phyloP scores from a whole-genome alignment of 495 filamentous ascomycete species.

The Penicillium psychrofluorescens region DNA sequence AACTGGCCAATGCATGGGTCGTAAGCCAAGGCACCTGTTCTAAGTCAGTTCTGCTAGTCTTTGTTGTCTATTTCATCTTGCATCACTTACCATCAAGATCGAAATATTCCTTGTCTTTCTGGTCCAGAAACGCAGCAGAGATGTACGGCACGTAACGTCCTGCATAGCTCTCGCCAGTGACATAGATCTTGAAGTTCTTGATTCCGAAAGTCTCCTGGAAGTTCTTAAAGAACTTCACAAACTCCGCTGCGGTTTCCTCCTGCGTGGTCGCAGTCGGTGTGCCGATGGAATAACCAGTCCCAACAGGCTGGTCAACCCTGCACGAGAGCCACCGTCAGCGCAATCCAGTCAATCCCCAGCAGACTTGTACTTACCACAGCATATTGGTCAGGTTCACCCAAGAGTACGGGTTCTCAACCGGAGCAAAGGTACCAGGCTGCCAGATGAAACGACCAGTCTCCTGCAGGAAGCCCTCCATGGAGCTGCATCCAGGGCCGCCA shows the following conservation, averaged over 20 bases:
- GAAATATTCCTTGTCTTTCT: constrained; percentile 41
- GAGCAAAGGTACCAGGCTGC: constrained; percentile 51
- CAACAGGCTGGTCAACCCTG: constrained; percentile 51
- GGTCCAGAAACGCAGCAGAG: constrained; percentile 43
- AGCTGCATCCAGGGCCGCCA: constrained; percentile 62
- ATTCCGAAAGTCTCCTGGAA: constrained; percentile 54
- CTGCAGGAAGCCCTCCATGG: constrained; percentile 58
- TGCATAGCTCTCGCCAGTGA: constrained; percentile 56
- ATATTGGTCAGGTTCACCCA: constrained; percentile 64
- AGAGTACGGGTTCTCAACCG: constrained; percentile 53
- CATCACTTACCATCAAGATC: constrained; percentile 31
- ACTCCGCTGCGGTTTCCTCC: constrained; percentile 51
- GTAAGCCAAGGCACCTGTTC: constrained; percentile 30
- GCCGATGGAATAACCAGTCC: constrained; percentile 50
- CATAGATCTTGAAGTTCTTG: constrained; percentile 53
- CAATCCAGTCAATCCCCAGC: neutral
- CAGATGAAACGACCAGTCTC: constrained; percentile 61
- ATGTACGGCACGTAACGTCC: constrained; percentile 51
- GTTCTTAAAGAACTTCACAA: constrained; percentile 59
- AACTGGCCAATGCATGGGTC: constrained; percentile 37
- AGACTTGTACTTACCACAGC: constrained; percentile 37
- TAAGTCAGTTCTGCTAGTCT: neutral
- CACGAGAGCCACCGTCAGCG: neutral
- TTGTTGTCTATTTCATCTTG: neutral
- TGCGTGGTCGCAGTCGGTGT: constrained; percentile 45